These are phyloP conservation scores for Beauveria scarabaeidicola DNA, from an alignment of 2,329 filamentous ascomycete species.

Conservation along the genomic window DNA sequence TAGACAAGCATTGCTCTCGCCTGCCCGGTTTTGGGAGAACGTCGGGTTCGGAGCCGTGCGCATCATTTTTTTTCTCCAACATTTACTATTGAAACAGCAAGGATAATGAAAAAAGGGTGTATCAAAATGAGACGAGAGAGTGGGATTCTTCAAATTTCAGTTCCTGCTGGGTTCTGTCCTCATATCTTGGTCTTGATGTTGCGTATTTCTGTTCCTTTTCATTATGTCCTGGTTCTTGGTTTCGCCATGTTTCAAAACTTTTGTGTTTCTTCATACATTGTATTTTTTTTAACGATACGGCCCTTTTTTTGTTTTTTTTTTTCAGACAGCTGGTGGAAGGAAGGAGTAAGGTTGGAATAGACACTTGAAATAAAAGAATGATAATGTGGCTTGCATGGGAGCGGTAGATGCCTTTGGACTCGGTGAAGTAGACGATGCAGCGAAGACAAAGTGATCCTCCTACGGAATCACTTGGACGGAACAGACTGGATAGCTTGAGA, in stretches of 20 bases:
- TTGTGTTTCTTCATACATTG: constrained; percentile 1
- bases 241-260: not conserved
- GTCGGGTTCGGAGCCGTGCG: not conserved
- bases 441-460: not conserved
- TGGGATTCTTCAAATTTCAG: not conserved
- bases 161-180: not conserved
- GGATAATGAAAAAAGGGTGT: not conserved
- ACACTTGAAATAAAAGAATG: not conserved
- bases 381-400: not conserved
- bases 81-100: not conserved
- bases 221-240: not conserved
- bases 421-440: not conserved
- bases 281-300: not conserved
- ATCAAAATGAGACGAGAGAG: not conserved
- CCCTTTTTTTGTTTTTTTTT: not conserved
- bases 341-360: constrained; percentile 9
- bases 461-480: not conserved
- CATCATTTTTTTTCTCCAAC: not conserved
- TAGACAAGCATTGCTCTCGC: not conserved
- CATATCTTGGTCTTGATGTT: not conserved
- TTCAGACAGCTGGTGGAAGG: not conserved
- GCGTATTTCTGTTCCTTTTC: not conserved
- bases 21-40: not conserved
- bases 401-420: no score
- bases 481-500: not conserved